Evolutionary conservation across 306 rosid genomes (phyloP), one percentile per base, ranked within the genome.

Genomic region (Fagus crenata): DNA sequence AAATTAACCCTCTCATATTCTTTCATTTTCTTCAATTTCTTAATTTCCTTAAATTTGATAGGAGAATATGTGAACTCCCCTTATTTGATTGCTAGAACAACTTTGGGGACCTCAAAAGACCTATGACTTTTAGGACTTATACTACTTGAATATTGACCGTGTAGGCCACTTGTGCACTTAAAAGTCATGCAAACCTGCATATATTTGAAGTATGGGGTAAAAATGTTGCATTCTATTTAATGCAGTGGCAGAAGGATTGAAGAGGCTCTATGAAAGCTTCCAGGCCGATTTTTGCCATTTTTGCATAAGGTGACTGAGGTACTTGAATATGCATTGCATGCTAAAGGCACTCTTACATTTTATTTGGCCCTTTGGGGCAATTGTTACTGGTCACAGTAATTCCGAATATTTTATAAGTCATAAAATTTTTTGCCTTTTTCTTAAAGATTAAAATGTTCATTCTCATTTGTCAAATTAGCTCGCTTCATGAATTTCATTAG

Each of bases 21-120:
- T 65, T 46, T 51, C 63, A 14, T 2, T 53, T n/a, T 71, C 63
- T 63, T 7, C 37, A 78, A 59, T 78, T 59, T 49, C 15, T 5
- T 42, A 68, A 54, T 3, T 13, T 6, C 5, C 4, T 37, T 15
- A 17, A 37, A 15, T 65, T 14, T 36, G 32, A 37, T 7, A 39
- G 28, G 70, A n/a, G 28, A 67, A 67, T 39, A 49, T 4, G 37
- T 67, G 18, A n/a, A n/a, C 33, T 12, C 22, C 33, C 15, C 22
- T 39, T 63, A 14, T 36, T 67, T 67, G 33, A 39, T n/a, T 67
- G 31, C 49, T 2, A 39, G 18, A 37, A 39, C 11, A 61, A 12
- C 51, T 46, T 32, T 33, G n/a, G 68, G 8, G 41, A 12, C 7
- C n/a, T 33, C 7, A 4, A 2, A 0, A 22, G 28, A 7, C 32